Evolutionary conservation across 2,329 filamentous ascomycete species (phyloP).

Genomic region (Talaromyces sp.): DNA sequence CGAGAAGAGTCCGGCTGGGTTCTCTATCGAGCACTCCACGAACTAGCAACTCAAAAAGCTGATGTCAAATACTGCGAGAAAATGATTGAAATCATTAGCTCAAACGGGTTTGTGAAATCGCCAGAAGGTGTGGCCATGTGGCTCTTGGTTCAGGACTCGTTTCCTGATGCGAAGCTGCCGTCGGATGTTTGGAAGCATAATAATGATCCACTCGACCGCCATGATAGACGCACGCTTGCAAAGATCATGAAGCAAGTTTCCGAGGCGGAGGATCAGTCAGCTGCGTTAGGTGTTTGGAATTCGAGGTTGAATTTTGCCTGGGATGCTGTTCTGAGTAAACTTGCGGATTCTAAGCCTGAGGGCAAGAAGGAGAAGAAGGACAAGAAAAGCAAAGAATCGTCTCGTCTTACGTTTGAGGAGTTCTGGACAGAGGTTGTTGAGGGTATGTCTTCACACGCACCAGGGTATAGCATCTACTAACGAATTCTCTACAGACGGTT

Average conservation of each 20-base stretch:
- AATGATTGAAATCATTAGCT: constrained; percentile 60
- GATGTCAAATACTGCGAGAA: constrained; percentile 53
- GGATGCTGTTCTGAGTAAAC: constrained; percentile 65
- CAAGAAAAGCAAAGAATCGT: constrained; percentile 35
- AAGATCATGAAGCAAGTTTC: constrained; percentile 71
- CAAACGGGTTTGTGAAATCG: constrained; percentile 68
- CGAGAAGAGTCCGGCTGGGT: constrained; percentile 83
- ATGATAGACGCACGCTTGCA: constrained; percentile 65
- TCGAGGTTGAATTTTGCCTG: constrained; percentile 83
- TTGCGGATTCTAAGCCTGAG: constrained; percentile 31
- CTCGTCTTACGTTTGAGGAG: constrained; percentile 57
- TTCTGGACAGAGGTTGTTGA: constrained; percentile 89
- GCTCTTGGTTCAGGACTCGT: constrained; percentile 65
- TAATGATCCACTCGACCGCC: constrained; percentile 67
- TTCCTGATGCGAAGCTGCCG: constrained; percentile 62
- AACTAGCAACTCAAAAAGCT: constrained; percentile 42
- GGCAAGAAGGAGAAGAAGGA: constrained; percentile 28
- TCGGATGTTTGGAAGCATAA: constrained; percentile 65
- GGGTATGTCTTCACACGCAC: constrained; percentile 53
- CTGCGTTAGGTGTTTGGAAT: constrained; percentile 66
- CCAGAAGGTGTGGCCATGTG: constrained; percentile 88
- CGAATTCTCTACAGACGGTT: constrained; percentile 48
- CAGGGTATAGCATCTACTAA: not conserved
- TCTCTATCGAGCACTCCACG: constrained; percentile 67
- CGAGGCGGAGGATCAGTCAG: constrained; percentile 27